Conservation (phyloP, 1,284 basidiomycete genomes). For the Cutaneotrichosporon cyanovorans region DNA sequence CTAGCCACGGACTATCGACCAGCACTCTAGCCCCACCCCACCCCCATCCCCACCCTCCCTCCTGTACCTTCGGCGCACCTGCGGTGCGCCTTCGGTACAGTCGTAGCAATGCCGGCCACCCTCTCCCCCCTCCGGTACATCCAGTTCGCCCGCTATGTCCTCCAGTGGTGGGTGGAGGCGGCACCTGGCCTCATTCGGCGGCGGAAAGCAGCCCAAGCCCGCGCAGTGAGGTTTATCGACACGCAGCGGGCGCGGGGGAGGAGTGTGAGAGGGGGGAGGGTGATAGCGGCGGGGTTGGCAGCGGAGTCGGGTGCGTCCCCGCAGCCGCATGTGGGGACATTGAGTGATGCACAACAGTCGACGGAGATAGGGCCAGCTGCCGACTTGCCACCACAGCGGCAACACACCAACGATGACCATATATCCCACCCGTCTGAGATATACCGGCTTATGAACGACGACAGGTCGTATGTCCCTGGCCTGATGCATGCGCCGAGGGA, state of each 20-base stretch:
- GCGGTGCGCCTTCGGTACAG: background rate
- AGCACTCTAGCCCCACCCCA: conserved; percentile 2
- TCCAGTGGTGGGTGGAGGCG: conserved; percentile 35
- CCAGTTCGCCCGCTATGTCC: conserved; percentile 34
- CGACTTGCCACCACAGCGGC: conserved; percentile 5
- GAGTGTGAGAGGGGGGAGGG: no score
- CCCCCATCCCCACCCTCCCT: background rate
- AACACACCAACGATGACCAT: conserved; percentile 11
- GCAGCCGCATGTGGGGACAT: no score
- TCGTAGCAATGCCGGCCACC: conserved; percentile 37
- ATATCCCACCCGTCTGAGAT: conserved; percentile 47
- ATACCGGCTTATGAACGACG: conserved; percentile 64
- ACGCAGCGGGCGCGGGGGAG: conserved; percentile 3
- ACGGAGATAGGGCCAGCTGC: no score
- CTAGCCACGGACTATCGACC: background rate
- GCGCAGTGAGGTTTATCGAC: conserved; percentile 11
- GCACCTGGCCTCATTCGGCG: conserved; percentile 19
- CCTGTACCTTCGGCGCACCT: background rate
- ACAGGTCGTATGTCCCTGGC: conserved; percentile 58
- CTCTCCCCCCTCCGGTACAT: conserved; percentile 39
- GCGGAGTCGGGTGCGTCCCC: background rate
- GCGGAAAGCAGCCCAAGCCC: conserved; percentile 21
- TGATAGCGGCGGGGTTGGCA: no score
- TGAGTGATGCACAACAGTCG: no score
- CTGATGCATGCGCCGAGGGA: conserved; percentile 68